A percentile compares a stretch with the other conserved stretches of the same genome.
These are phyloP conservation scores for Cladochytrium replicatum DNA, from an alignment of 192 early-diverging fungal genomes.

Conservation along the genomic window DNA sequence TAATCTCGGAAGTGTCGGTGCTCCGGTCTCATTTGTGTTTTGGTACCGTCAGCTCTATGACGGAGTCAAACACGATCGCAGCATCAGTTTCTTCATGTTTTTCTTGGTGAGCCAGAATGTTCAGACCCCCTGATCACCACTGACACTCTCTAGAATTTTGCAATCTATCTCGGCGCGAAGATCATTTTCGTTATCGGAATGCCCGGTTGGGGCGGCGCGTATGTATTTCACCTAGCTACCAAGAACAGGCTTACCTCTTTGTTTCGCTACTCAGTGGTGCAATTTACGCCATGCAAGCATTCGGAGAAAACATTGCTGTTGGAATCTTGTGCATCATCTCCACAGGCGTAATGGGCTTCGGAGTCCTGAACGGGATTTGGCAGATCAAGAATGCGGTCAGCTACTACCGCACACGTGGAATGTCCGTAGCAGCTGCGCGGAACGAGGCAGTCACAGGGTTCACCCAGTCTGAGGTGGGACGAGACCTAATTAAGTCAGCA, in stretches of 20 bases:
- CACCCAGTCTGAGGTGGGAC: slow-evolving; percentile 5
- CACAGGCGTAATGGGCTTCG: slow-evolving; percentile 16
- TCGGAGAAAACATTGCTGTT: slow-evolving; percentile 13
- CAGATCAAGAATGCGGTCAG: slow-evolving; percentile 23
- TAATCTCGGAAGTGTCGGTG: too few relatives aligned
- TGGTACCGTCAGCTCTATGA: slow-evolving; percentile 26
- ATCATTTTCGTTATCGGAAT: slow-evolving; percentile 23
- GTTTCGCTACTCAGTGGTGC: slow-evolving; percentile 21
- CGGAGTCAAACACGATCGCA: slow-evolving; percentile 21
- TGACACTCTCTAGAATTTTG: slow-evolving; percentile 7
- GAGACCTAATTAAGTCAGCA: slow-evolving; percentile 5
- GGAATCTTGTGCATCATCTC: slow-evolving; percentile 25
- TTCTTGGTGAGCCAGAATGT: slow-evolving; percentile 18
- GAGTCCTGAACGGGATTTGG: slow-evolving; percentile 30
- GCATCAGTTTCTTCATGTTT: slow-evolving; percentile 28
- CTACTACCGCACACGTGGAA: slow-evolving; percentile 16
- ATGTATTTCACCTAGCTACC: background rate
- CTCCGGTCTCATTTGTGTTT: slow-evolving; percentile 22
- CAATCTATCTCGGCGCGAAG: slow-evolving; percentile 14
- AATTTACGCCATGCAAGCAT: slow-evolving; percentile 17
- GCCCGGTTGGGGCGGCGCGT: slow-evolving; percentile 24
- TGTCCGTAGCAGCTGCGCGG: slow-evolving; percentile 22
- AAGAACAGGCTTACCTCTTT: background rate
- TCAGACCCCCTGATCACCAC: background rate
- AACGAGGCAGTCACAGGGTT: slow-evolving; percentile 23